These are phyloP conservation scores for Acorus calamus DNA, from an alignment of 106 monocot genomes.

Conservation along the genomic window DNA sequence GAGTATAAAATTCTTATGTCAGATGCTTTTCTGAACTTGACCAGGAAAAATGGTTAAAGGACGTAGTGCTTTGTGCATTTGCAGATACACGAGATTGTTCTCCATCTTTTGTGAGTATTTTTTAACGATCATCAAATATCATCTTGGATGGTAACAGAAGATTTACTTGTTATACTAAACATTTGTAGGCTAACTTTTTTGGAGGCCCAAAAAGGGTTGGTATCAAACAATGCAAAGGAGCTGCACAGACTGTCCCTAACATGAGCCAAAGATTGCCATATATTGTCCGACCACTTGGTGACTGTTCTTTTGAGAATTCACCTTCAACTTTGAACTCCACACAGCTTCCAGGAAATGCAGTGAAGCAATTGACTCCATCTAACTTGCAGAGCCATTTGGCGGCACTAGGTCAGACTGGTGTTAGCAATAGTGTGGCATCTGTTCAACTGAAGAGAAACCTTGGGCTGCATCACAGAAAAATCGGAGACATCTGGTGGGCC, in stretches of 20 bases:
- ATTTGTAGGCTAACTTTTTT: constrained; percentile 60
- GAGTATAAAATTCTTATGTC: constrained; percentile 73
- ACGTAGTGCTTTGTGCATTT: constrained; percentile 69
- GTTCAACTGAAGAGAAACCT: constrained; percentile 46
- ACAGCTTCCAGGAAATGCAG: constrained; percentile 55
- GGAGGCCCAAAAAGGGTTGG: constrained; percentile 42
- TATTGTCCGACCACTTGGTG: constrained; percentile 20
- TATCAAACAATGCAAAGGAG: constrained; percentile 29
- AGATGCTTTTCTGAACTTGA: constrained; percentile 72
- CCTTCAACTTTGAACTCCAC: constrained; percentile 17
- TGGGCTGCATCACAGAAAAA: constrained; percentile 19
- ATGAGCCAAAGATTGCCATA: constrained; percentile 13
- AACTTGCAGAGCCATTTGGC: constrained; percentile 30
- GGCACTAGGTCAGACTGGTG: constrained; percentile 13
- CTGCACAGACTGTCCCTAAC: constrained; percentile 14
- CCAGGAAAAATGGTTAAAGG: constrained; percentile 95
- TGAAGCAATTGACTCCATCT: constrained; percentile 71
- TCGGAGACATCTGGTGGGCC: constrained; percentile 30
- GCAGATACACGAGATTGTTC: constrained; percentile 69
- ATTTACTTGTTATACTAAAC: not conserved
- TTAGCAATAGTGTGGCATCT: constrained; percentile 14
- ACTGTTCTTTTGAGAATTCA: constrained; percentile 16
- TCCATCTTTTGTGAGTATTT: constrained; percentile 71
- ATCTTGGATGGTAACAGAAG: not conserved
- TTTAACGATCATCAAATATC: not conserved